These are phyloP conservation scores for Berkeleyomyces rouxiae DNA, from an alignment of 2,329 filamentous ascomycete genomes.

Conservation along the genomic window DNA sequence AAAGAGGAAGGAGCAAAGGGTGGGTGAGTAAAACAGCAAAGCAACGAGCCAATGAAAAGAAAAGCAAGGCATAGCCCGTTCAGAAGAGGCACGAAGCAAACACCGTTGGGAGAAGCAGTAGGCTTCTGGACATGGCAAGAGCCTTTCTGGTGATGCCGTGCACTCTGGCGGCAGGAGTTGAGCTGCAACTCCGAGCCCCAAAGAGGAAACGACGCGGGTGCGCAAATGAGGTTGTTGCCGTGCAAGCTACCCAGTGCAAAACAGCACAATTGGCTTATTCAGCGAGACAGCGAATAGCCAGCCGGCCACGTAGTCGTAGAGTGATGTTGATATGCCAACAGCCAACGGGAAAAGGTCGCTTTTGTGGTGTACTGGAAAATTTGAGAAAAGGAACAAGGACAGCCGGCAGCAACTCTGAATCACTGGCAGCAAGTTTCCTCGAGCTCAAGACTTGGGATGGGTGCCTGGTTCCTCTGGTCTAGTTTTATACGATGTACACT, in stretches of 20 bases:
- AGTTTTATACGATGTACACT: conserved; percentile 11
- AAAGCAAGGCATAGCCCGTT: neutral
- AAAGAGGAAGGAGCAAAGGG: neutral
- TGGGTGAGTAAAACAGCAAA: neutral
- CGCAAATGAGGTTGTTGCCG: neutral
- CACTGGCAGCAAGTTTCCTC: conserved; percentile 13
- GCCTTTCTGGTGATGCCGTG: neutral
- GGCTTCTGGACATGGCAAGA: neutral
- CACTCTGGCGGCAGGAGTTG: neutral
- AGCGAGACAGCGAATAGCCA: neutral
- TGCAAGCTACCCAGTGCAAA: neutral
- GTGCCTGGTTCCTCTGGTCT: conserved; percentile 10
- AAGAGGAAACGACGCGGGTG: neutral
- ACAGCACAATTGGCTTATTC: neutral
- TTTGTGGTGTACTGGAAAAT: conserved; percentile 10
- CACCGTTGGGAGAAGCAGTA: neutral
- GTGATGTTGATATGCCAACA: neutral
- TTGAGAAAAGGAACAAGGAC: conserved; percentile 12
- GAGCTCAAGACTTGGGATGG: conserved; percentile 6
- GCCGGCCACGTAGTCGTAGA: neutral
- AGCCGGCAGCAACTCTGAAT: conserved; percentile 13
- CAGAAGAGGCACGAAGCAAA: neutral
- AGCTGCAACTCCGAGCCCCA: neutral
- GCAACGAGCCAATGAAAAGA: neutral
- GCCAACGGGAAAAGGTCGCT: neutral